These are phyloP conservation scores for Fraxinus cuspidata DNA, from an alignment of 257 asterid genomes.

Conservation along the genomic window DNA sequence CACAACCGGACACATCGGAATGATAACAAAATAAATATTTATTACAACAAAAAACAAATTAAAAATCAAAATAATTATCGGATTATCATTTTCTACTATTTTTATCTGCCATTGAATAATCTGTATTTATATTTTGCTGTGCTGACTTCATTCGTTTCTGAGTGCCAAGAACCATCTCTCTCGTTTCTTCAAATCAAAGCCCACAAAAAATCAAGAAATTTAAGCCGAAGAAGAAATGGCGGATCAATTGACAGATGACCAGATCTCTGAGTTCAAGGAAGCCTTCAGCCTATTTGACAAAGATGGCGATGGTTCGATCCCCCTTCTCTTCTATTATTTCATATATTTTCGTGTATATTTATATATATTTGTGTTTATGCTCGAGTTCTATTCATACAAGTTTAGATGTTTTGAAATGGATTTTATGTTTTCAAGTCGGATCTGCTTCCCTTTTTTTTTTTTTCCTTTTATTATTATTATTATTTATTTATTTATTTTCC, in stretches of 20 bases:
- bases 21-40: background rate
- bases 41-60: background rate
- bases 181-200: constrained; percentile 15
- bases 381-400: background rate
- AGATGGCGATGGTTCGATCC: constrained; percentile 60
- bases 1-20: constrained; percentile 1
- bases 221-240: constrained; percentile 42
- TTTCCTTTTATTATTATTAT: too few species aligned
- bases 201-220: background rate
- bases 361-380: background rate
- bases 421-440: constrained; percentile 16
- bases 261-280: constrained; percentile 69
- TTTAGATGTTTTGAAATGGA: background rate
- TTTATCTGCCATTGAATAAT: background rate
- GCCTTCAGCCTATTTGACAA: constrained; percentile 69
- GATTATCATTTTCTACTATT: background rate
- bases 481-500: background rate
- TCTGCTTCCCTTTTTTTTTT: background rate
- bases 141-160: background rate
- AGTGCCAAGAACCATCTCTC: background rate
- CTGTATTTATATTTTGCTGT: background rate
- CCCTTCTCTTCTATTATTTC: background rate
- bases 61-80: background rate
- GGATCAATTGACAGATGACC: constrained; percentile 66
- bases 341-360: background rate